phyloP scores from a whole-genome alignment of 2,329 filamentous ascomycete species.

The Aaosphaeria arxii region DNA sequence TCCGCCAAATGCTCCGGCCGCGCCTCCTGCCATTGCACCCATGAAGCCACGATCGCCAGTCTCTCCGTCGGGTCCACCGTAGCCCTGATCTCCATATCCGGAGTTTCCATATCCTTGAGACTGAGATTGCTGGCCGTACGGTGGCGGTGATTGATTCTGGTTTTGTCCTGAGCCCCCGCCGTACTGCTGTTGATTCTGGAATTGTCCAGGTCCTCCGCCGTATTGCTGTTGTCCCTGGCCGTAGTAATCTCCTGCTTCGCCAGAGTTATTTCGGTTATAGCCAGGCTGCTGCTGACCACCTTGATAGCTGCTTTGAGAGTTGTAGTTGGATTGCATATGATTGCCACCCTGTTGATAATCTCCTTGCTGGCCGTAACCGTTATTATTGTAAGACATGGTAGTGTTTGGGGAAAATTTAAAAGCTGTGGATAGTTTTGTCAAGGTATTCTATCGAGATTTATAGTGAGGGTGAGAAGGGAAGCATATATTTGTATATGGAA shows the following conservation, averaged over 20 bases:
- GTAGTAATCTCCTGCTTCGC: neutral
- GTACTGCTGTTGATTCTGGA: neutral
- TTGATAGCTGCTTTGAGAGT: neutral
- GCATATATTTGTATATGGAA: too few relatives aligned
- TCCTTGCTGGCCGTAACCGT: conserved; percentile 7
- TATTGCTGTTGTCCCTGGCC: neutral
- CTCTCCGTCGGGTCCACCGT: neutral
- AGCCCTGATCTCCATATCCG: conserved; percentile 14
- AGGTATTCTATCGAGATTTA: too few relatives aligned
- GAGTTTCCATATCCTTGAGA: conserved; percentile 1
- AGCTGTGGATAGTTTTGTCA: too few relatives aligned
- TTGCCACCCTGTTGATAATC: conserved; percentile 2
- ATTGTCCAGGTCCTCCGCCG: neutral
- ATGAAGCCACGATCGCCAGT: conserved; percentile 21
- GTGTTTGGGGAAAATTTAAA: neutral
- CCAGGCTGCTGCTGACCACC: conserved; percentile 16
- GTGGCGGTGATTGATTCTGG: neutral
- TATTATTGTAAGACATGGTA: conserved; percentile 12
- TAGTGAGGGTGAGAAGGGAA: too few relatives aligned
- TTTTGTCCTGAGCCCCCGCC: neutral
- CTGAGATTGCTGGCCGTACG: conserved; percentile 1
- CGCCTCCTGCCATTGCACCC: conserved; percentile 22
- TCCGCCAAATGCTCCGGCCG: conserved; percentile 23
- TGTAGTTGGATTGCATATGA: neutral
- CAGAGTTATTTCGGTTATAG: conserved; percentile 21